Base-by-base conservation (phyloP, 139 green algal genomes). In the Pedinophyceae sp. region DNA sequence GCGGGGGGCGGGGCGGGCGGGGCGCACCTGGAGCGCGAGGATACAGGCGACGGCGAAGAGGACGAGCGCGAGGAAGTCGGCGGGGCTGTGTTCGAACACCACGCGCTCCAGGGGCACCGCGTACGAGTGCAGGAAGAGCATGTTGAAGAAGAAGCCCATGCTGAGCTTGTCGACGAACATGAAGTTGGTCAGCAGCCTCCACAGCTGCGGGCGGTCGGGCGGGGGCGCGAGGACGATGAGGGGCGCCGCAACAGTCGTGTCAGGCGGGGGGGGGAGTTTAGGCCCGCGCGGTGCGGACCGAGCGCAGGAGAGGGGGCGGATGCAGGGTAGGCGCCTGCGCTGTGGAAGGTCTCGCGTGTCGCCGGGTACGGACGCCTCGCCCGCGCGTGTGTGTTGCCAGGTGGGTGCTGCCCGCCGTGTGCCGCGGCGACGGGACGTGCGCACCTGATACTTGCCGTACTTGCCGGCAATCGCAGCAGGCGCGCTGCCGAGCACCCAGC, bases 101-200 rank as follows among this genome's bases (percentile, higher is more conserved):
- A 41, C 47, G 20, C 24, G 47, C 54, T 84, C 76, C 18, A 85
- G 61, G 3, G 48, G 38, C n/a, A 55, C 56, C 23, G 69, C 70
- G 50, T 84, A 78, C 16, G 43, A 13, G 59, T 76, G 56, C 48
- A 48, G 18, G n/a, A 20, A 78, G 22, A 79, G 26, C 3, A 79
- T 46, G 23, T 62, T 29, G 23, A 79, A 61, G 15, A 79, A 41
- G 52, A 66, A 72, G 2, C 15, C 18, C 13, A 80, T 55, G 30
- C 48, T 52, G 20, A 69, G 65, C 4, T 25, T 29, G 1, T 68
- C 75, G 1, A 80, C 17, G 56, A 82, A 80, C 19, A 67, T 30
- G 41, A 71, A 84, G 24, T 53, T 63, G 26, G 77, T 70, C 4
- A 81, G 3, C 19, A 78, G 57, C 0, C 75, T 46, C 75, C 75